Percentiles rank a stretch among this genome's conserved stretches.
Conservation (phyloP, 257 asterid genomes). For the Ophiorrhiza pumila region DNA sequence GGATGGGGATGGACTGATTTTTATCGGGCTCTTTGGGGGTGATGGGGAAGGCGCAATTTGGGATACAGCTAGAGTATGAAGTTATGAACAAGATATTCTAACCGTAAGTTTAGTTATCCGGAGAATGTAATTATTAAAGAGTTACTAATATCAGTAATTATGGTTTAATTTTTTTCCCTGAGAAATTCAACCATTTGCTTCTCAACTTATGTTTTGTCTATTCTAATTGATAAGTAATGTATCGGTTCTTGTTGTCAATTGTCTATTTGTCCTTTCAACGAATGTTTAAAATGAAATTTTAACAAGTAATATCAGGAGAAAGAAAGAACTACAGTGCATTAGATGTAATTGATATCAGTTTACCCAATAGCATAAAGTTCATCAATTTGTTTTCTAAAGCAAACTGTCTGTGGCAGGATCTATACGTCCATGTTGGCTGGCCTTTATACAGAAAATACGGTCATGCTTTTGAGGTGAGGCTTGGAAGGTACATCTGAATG, state of each 20-base stretch:
- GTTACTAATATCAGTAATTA: no score
- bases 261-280: no score
- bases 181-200: no score
- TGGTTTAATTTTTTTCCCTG: no score
- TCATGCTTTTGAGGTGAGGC: constrained; percentile 93
- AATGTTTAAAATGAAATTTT: no score
- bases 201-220: no score
- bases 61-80: background rate
- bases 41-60: background rate
- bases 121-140: no score
- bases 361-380: background rate
- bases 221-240: no score
- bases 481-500: background rate
- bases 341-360: background rate
- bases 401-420: constrained; percentile 54
- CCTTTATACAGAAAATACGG: constrained; percentile 90
- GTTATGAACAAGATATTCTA: background rate
- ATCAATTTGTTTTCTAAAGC: constrained; percentile 16
- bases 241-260: background rate
- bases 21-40: background rate
- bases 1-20: background rate
- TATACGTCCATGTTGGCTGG: constrained; percentile 90
- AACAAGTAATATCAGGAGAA: no score
- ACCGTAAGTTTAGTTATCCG: background rate
- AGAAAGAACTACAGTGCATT: no score